Evolutionary conservation across 78 protist species (phyloP), one percentile per base, ranked within the genome.

Genomic region (Anaeramoeba flamelloides): DNA sequence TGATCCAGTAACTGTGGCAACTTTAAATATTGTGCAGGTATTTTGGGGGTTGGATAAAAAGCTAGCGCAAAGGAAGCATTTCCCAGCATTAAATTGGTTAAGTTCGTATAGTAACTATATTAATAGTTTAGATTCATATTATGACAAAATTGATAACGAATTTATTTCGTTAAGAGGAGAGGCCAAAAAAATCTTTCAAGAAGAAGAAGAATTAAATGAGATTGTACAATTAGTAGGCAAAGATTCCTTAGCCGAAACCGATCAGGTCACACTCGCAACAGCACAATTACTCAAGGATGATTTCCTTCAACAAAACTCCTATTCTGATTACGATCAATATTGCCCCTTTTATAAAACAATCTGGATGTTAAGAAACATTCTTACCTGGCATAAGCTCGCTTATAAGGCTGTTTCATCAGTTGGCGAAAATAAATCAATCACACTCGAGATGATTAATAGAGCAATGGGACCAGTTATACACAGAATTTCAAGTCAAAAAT

Each of bases 21-120:
- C 99, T 2, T 90, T 98, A 32, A 91, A 88, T 81, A 97, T 98
- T 41, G 99, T 98, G 33, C 99, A 97, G 89, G 97, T 92, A 53
- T 98, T 98, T 90, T 97, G 99, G 99, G 98, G 99, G 77, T 87
- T 97, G 36, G 97, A 92, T 90, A 96, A 95, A 92, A 90, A 91
- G 90, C 89, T 96, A 0, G 99, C 99, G 32, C 99, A 97, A 90
- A 90, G 99, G 79, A 98, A 98, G 96, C 99, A 98, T 86, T 98
- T 98, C 95, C 99, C 99, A 32, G 90, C 99, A 0, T 91, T 98
- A 87, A 93, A 97, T 90, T 98, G 99, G 99, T 65, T 80, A 22
- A 41, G 86, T 36, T 86, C 93, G 36, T 94, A 91, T 93, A 88
- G 93, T 38, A 95, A 94, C 3, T 38, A 22, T 4, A 2, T 33